These are phyloP conservation scores for Lojkania enalia DNA, from an alignment of 2,329 filamentous ascomycete species.

Conservation along the genomic window DNA sequence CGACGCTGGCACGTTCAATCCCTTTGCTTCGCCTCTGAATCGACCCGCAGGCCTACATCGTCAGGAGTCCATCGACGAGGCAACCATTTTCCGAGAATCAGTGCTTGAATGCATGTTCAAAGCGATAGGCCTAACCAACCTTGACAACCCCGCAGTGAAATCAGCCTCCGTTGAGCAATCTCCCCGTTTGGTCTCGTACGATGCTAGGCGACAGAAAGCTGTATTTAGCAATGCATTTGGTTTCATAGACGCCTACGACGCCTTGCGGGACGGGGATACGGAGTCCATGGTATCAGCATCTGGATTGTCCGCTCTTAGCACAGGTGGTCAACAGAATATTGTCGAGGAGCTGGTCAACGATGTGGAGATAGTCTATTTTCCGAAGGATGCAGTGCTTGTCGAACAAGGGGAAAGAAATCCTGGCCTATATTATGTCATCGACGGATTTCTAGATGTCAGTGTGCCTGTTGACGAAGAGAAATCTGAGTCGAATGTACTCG, in stretches of 20 bases:
- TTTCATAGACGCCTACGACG: constrained; percentile 83
- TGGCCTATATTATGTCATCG: constrained; percentile 94
- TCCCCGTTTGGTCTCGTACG: constrained; percentile 80
- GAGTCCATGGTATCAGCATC: constrained; percentile 73
- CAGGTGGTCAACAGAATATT: constrained; percentile 65
- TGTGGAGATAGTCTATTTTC: constrained; percentile 96
- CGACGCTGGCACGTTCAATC: constrained; percentile 48
- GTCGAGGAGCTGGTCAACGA: constrained; percentile 86
- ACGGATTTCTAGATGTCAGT: constrained; percentile 93
- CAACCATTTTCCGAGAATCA: constrained; percentile 83
- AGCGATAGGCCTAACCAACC: constrained; percentile 78
- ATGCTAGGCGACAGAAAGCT: constrained; percentile 77
- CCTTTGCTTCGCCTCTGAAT: constrained; percentile 40
- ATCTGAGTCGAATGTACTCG: constrained; percentile 49
- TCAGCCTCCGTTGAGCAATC: constrained; percentile 79
- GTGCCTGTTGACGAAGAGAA: constrained; percentile 71
- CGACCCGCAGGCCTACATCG: constrained; percentile 59
- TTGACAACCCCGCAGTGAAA: constrained; percentile 66
- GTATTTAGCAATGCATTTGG: constrained; percentile 87
- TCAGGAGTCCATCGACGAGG: constrained; percentile 84
- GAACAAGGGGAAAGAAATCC: constrained; percentile 98
- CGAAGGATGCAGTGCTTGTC: constrained; percentile 88
- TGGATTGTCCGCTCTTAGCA: constrained; percentile 52
- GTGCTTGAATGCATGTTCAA: constrained; percentile 96
- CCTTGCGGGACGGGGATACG: constrained; percentile 75